Percentiles rank a stretch among this genome's conserved stretches.
Evolutionary conservation across 1,284 basidiomycete species (phyloP).

Genomic region (Ganoderma lingzhi): DNA sequence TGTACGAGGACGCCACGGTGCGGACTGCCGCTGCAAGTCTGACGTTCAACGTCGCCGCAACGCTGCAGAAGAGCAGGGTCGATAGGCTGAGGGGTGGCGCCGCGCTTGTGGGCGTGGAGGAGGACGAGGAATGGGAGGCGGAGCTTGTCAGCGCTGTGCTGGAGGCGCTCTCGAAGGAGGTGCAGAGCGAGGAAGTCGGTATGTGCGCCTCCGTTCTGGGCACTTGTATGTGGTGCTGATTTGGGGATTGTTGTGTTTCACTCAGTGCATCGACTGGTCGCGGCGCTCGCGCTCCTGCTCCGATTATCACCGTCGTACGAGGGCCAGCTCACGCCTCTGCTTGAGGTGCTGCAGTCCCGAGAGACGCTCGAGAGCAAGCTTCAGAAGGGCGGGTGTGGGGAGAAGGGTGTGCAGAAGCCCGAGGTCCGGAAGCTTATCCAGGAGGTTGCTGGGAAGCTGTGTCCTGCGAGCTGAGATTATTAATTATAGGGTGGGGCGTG

Average conservation of each 20-base stretch:
- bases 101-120: constrained; percentile 45
- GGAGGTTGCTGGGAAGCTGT: constrained; percentile 67
- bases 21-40: constrained; percentile 84
- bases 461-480: constrained; percentile 32
- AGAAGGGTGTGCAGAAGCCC: constrained; percentile 64
- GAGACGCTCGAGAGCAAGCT: constrained; percentile 63
- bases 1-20: constrained; percentile 74
- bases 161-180: constrained; percentile 77
- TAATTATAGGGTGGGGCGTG: not conserved
- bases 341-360: constrained; percentile 76
- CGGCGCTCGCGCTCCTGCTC: constrained; percentile 77
- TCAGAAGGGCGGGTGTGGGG: constrained; percentile 54
- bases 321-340: constrained; percentile 57
- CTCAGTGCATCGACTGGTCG: constrained; percentile 80
- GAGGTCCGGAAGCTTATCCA: constrained; percentile 67
- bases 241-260: constrained; percentile 6
- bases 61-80: constrained; percentile 66
- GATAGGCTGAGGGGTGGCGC: constrained; percentile 50
- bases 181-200: constrained; percentile 81
- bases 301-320: constrained; percentile 74
- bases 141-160: constrained; percentile 84
- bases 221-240: not conserved
- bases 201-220: constrained; percentile 44
- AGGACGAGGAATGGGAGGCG: constrained; percentile 83
- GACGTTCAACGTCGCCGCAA: constrained; percentile 78